These are phyloP conservation scores for Sporothrix humicola DNA, from an alignment of 2,329 filamentous ascomycete species.

Conservation along the genomic window DNA sequence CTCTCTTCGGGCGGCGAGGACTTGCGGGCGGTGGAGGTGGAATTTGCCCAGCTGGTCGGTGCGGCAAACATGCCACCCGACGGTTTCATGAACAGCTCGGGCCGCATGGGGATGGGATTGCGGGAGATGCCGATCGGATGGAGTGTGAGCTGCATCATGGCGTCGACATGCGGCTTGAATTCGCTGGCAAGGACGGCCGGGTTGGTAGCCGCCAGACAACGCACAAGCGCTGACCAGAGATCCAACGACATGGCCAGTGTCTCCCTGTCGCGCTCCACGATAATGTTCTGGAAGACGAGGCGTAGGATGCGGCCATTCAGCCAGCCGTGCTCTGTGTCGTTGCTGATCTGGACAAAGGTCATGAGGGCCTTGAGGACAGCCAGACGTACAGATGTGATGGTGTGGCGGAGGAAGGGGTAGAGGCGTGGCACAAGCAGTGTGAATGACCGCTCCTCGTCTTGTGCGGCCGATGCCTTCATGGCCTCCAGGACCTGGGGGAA, in stretches of 20 bases:
- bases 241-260: constrained; percentile 84
- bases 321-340: constrained; percentile 83
- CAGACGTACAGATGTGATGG: constrained; percentile 92
- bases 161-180: constrained; percentile 74
- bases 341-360: constrained; percentile 88
- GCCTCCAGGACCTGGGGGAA: constrained; percentile 91
- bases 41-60: constrained; percentile 47
- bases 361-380: constrained; percentile 90
- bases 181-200: constrained; percentile 71
- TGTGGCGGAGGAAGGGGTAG: constrained; percentile 95
- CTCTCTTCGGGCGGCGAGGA: constrained; percentile 65
- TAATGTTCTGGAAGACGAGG: constrained; percentile 90
- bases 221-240: constrained; percentile 81
- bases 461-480: constrained; percentile 87
- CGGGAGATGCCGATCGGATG: constrained; percentile 92
- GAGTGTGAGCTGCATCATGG: constrained; percentile 82
- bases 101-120: constrained; percentile 91
- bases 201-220: constrained; percentile 65
- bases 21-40: constrained; percentile 53
- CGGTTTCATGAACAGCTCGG: constrained; percentile 85
- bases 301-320: constrained; percentile 87
- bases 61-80: constrained; percentile 82
- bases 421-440: constrained; percentile 89
- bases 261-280: constrained; percentile 87
- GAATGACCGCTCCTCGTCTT: constrained; percentile 87